Conservation (phyloP, 306 rosid genomes). For the Corylus heterophylla region DNA sequence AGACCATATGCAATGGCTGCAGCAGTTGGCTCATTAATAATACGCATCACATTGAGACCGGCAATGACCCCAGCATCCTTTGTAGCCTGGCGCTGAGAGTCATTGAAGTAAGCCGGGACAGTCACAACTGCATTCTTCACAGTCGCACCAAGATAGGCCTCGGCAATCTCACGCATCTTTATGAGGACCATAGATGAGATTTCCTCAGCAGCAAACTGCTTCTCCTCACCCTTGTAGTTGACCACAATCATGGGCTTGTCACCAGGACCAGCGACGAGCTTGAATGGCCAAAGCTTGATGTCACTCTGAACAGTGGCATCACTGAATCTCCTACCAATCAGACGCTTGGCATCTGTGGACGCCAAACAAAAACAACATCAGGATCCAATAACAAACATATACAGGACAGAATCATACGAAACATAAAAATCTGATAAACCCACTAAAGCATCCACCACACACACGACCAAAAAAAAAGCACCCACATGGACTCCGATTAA, state of each 20-base stretch:
- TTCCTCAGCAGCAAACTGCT: constrained; percentile 63
- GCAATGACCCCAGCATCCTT: constrained; percentile 75
- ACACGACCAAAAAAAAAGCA: not conserved
- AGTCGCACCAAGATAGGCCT: constrained; percentile 66
- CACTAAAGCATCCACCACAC: not conserved
- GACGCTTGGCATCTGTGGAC: constrained; percentile 66
- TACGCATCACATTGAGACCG: constrained; percentile 63
- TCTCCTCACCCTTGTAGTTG: constrained; percentile 59
- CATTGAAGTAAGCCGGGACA: constrained; percentile 79
- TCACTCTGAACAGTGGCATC: constrained; percentile 76
- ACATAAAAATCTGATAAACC: not conserved
- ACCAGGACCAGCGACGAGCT: constrained; percentile 48
- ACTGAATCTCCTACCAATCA: constrained; percentile 70
- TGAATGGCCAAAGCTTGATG: constrained; percentile 77
- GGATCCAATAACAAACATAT: not conserved
- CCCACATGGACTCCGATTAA: not conserved
- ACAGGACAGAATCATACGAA: not conserved
- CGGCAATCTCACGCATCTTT: constrained; percentile 88
- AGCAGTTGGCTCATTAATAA: constrained; percentile 73
- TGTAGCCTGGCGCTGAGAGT: constrained; percentile 74
- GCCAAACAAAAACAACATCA: not conserved
- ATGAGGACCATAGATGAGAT: constrained; percentile 68
- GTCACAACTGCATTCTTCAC: constrained; percentile 81
- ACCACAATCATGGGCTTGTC: constrained; percentile 73
- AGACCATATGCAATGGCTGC: constrained; percentile 74